Conservation (phyloP, 1,284 basidiomycete genomes). For the Tilletia setariae region DNA sequence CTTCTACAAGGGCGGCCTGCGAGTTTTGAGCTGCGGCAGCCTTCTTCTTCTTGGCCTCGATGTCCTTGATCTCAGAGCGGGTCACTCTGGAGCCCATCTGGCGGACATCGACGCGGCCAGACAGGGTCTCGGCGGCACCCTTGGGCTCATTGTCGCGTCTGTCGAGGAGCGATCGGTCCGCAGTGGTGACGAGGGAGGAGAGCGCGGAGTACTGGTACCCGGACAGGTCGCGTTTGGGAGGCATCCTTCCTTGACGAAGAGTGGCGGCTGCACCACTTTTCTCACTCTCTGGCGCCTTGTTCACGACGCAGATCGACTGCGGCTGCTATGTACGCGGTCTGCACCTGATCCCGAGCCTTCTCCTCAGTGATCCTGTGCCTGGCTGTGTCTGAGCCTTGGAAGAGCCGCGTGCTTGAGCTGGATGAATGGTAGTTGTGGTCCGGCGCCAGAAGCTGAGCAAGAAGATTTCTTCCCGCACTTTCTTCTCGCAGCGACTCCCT, state of each 20-base stretch:
- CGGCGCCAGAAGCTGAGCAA: no score
- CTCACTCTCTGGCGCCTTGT: not conserved
- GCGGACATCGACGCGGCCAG: conserved; percentile 80
- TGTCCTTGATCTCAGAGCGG: conserved; percentile 78
- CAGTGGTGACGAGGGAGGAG: conserved; percentile 49
- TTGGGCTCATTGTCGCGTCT: conserved; percentile 69
- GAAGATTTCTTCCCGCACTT: no score
- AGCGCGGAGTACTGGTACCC: conserved; percentile 54
- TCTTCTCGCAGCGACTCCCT: no score
- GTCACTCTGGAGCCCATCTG: conserved; percentile 92
- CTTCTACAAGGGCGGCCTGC: not conserved
- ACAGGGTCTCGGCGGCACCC: conserved; percentile 87
- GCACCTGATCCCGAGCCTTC: no score
- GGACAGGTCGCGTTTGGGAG: conserved; percentile 50
- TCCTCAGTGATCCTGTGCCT: no score
- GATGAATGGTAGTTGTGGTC: no score
- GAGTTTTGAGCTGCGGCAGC: conserved; percentile 24
- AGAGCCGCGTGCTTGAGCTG: no score
- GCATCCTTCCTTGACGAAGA: conserved; percentile 29
- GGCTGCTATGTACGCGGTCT: no score
- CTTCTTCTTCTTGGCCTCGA: conserved; percentile 82
- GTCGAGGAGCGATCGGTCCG: conserved; percentile 36
- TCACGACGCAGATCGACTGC: no score
- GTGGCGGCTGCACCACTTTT: not conserved
- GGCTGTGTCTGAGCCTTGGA: no score